phyloP scores from a whole-genome alignment of 345 rosid species.

The Eucalyptus regnans region DNA sequence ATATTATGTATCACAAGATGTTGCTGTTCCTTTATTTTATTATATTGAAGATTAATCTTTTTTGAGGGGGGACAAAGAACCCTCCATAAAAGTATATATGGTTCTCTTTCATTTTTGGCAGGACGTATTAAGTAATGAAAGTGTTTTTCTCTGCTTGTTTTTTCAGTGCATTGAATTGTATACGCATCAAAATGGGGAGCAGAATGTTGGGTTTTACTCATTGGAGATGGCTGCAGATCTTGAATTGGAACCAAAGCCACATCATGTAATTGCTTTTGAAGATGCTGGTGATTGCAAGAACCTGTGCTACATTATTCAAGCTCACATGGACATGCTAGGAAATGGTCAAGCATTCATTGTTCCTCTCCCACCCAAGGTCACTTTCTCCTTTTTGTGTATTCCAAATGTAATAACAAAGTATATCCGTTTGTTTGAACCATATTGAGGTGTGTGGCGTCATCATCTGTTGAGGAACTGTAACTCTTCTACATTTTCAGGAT shows the following conservation, averaged over 20 bases:
- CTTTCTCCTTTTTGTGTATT: not conserved
- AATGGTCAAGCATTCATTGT: conserved; percentile 73
- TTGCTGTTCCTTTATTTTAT: not conserved
- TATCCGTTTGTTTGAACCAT: not conserved
- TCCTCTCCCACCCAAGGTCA: conserved; percentile 81
- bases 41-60: not conserved
- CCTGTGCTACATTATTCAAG: conserved; percentile 72
- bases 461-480: not conserved
- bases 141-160: not conserved
- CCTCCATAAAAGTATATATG: not conserved
- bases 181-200: conserved; percentile 42
- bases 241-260: conserved; percentile 81
- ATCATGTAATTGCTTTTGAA: conserved; percentile 78
- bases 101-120: not conserved
- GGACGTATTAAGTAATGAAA: not conserved
- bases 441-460: not conserved
- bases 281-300: conserved; percentile 61
- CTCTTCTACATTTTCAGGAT: conserved; percentile 25
- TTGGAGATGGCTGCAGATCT: conserved; percentile 91
- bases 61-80: not conserved
- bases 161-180: conserved; percentile 82
- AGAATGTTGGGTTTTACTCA: conserved; percentile 72
- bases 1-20: not conserved
- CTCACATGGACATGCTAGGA: conserved; percentile 75
- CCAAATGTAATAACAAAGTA: not conserved